Percentiles rank a stretch among this genome's conserved stretches.
Conservation (phyloP, 352 stramenopile species). For the Pythium dissimile region DNA sequence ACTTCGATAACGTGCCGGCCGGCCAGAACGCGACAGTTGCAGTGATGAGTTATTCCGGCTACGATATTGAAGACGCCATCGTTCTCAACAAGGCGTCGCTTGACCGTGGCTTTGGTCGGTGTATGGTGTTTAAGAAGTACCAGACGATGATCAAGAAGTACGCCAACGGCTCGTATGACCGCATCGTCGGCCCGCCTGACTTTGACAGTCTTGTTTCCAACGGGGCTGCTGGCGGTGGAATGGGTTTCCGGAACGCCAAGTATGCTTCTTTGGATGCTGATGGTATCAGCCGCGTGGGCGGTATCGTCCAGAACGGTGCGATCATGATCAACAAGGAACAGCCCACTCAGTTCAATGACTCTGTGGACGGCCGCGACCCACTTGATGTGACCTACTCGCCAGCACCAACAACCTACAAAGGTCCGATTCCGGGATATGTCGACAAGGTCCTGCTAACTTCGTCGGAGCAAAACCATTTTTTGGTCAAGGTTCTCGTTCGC, state of each 20-base stretch:
- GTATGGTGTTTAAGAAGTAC: conserved; percentile 98
- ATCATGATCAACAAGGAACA: conserved; percentile 99
- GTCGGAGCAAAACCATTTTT: conserved; percentile 96
- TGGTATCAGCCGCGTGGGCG: conserved; percentile 91
- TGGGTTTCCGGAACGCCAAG: conserved; percentile 85
- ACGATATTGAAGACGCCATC: conserved; percentile 99
- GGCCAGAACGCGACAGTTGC: conserved; percentile 99
- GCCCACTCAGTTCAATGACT: conserved; percentile 92
- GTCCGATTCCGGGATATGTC: conserved; percentile 93
- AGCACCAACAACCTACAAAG: conserved; percentile 95
- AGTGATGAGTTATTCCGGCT: conserved; percentile 99
- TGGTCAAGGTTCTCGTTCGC: conserved; percentile 97
- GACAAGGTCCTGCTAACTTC: conserved; percentile 99
- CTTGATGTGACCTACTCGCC: conserved; percentile 81
- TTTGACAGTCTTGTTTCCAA: conserved; percentile 69
- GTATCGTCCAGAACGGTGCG: conserved; percentile 89
- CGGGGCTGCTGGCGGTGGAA: conserved; percentile 26
- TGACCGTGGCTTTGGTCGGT: conserved; percentile 97
- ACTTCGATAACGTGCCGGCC: conserved; percentile 98
- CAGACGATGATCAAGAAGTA: conserved; percentile 97
- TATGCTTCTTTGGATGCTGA: conserved; percentile 96
- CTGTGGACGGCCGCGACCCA: conserved; percentile 67
- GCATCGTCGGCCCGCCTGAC: conserved; percentile 91
- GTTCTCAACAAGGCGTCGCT: conserved; percentile 98
- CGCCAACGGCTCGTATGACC: conserved; percentile 95